Evolutionary conservation across 495 filamentous ascomycete species (phyloP), one percentile per base, ranked within the genome.

Genomic region (Aspergillus bertholletiae): DNA sequence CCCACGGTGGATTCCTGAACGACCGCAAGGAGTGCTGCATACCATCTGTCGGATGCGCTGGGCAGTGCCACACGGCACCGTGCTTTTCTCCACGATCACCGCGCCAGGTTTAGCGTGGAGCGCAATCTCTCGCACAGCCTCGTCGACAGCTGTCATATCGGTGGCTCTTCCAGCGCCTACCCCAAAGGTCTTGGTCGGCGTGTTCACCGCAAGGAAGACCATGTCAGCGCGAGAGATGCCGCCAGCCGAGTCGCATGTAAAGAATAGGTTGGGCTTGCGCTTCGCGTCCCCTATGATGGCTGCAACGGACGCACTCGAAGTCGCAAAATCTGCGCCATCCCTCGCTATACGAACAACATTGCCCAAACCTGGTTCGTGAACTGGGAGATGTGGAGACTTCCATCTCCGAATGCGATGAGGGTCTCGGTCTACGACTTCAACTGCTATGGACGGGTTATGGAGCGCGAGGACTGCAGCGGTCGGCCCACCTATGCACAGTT

Each of bases 51-150:
- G 78, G 20, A 95, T 80, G 26, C 83, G 77, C 34, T 89, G 77
- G 0, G 89, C 86, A 5, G 90, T 95, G 18, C 86, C 76, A 59
- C 86, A 90, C 5, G 90, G 90, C 24, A 95, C 90, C 0, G 90
- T 95, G 41, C 82, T 86, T 70, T 93, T 93, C 72, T 93, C 90
- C 1, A 93, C 89, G 18, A 95, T 76, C 53, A 93, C 89, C 39
- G 86, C 83, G 20, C 86, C 86, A 6, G 76, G 67, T 43, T 75
- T 81, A 9, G 89, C 84, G 48, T 85, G 71, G 45, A 78, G 69
- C 0, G 89, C 90, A 28, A 93, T 85, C 24, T 80, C 81, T 37
- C 81, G 72, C 7, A 81, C 80, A 0, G 86, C 89, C 34, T 78
- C 76, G 64, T 95, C 89, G n/a, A 92, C 76, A 7, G 83, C 83